These are phyloP conservation scores for Schwanniomyces sp. DNA, from an alignment of 805 yeast species.

Conservation along the genomic window DNA sequence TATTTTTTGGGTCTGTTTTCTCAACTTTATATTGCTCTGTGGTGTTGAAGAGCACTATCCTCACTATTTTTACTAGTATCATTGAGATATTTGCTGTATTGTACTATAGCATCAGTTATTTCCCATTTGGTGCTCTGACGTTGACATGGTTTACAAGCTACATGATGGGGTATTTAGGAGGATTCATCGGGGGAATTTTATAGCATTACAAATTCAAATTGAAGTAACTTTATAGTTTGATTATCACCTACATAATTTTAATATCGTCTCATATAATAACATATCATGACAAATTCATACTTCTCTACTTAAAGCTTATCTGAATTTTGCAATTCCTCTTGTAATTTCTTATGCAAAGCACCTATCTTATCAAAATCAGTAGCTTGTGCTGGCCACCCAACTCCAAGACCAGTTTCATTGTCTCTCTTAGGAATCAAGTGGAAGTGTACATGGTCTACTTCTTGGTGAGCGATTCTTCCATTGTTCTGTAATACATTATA, in stretches of 20 bases:
- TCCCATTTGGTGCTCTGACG: constrained; percentile 92
- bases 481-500: constrained; percentile 92
- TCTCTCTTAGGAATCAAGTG: constrained; percentile 91
- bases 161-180: constrained; percentile 43
- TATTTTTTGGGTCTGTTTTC: constrained; percentile 78
- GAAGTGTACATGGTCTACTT: constrained; percentile 94
- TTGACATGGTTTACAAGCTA: constrained; percentile 49
- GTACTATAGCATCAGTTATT: constrained; percentile 87
- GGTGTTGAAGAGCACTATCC: constrained; percentile 61
- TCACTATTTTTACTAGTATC: constrained; percentile 74
- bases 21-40: constrained; percentile 79
- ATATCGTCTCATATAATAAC: neutral
- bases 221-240: neutral
- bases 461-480: constrained; percentile 94
- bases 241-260: neutral
- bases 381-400: constrained; percentile 92
- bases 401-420: constrained; percentile 69
- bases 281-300: neutral
- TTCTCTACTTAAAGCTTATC: neutral
- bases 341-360: constrained; percentile 60
- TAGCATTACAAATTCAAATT: constrained; percentile 2
- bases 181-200: constrained; percentile 45
- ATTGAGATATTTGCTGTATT: constrained; percentile 83
- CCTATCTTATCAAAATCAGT: constrained; percentile 76
- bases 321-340: constrained; percentile 10